Conservation (phyloP, 2,329 filamentous ascomycete species). For the Colletotrichum simmondsii region DNA sequence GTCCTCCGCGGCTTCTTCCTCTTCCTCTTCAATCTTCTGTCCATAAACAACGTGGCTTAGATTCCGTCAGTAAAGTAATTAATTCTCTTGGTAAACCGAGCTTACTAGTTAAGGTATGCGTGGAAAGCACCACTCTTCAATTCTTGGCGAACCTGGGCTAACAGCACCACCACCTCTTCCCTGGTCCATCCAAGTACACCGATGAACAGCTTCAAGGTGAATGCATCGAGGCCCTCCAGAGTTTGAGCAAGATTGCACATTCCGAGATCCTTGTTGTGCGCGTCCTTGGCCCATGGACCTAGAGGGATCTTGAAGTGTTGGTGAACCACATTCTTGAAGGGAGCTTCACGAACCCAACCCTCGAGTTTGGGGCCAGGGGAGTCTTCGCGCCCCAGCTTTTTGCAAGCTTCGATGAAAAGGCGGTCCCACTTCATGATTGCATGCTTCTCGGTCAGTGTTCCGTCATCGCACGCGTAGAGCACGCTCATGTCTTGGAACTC, state of each 20-base stretch:
- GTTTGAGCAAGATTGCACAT: conserved; percentile 28
- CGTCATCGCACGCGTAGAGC: conserved; percentile 38
- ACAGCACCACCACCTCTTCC: conserved; percentile 42
- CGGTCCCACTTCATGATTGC: conserved; percentile 32
- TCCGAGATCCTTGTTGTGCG: conserved; percentile 38
- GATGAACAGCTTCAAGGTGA: conserved; percentile 42
- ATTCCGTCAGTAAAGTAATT: too few species aligned
- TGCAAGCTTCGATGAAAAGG: conserved; percentile 42
- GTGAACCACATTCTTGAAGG: conserved; percentile 48
- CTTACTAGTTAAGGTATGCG: not conserved
- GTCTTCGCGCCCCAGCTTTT: not conserved
- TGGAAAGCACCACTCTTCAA: conserved; percentile 42
- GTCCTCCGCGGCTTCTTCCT: not conserved
- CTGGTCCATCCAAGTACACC: conserved; percentile 42
- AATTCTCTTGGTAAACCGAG: not conserved
- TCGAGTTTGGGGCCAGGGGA: conserved; percentile 37
- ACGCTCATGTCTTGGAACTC: conserved; percentile 39
- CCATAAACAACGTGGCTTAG: conserved; percentile 33
- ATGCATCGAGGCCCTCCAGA: conserved; percentile 38
- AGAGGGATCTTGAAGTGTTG: conserved; percentile 47
- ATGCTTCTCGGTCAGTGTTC: conserved; percentile 30
- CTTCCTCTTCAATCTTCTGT: conserved; percentile 11
- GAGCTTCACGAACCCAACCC: conserved; percentile 44
- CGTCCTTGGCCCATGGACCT: conserved; percentile 30
- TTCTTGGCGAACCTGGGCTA: conserved; percentile 43